Base-by-base conservation (phyloP, 352 stramenopile species). In the Aphanomyces euteiches region DNA sequence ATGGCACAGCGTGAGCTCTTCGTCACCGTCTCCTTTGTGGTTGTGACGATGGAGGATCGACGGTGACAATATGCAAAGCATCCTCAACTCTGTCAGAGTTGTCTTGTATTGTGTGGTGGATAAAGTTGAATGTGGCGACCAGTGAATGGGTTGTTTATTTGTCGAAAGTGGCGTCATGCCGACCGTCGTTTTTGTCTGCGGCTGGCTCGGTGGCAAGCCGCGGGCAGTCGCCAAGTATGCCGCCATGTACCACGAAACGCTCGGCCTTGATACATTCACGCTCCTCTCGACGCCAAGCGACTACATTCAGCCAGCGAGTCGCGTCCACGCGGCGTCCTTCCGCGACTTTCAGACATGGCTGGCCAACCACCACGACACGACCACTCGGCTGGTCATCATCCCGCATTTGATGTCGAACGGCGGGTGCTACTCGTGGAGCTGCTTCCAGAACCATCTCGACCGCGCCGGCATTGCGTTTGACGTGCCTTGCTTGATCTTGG, bases 381-480 rank as follows among this genome's bases (percentile, higher is more conserved):
- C 1, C 50, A 28, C 1, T 7, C 15, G 17, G 15, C 15, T 58
- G 17, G 7, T 19, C 7, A 8, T 58, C 36, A 10, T 58, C 19
- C 7, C 17, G 50, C 50, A 58, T 2, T 12, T 19, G 17, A 19
- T 58, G 50, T 58, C 50, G 1, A 58, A 58, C 17, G 50, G 50
- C 50, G 50, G 50, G 21, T 58, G 50, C 50, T 58, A 36, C 8
- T 58, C 50, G 7, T 58, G 50, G 50, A 37, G 1, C 21, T 58
- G 50, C 50, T 36, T 58, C 2, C 8, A 58, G 21, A 19, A 8
- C 7, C 50, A 58, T 19, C 15, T 58, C 7, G 17, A 37, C 50
- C 50, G 21, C 15, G 50, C 50, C 1, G 50, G 50, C 50, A 36
- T 58, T 19, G 15, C 50, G 1, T 58, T 58, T 21, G 10, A 8